phyloP scores from a whole-genome alignment of 2,329 filamentous ascomycete genomes.

The Neofusicoccum umdonicola region DNA sequence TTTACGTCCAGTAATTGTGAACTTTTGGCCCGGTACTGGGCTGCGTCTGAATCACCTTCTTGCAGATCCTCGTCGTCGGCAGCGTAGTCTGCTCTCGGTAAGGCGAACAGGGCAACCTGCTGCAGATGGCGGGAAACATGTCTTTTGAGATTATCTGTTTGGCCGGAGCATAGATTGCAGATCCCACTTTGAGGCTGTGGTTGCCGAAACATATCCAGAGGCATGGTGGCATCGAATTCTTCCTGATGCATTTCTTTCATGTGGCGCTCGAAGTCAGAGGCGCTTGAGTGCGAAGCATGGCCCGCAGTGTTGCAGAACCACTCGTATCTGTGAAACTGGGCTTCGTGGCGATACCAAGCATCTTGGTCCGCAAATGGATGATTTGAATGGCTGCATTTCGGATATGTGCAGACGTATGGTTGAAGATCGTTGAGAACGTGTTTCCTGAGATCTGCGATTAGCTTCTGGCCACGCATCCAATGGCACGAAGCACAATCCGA shows the following conservation, averaged over 20 bases:
- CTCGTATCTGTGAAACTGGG: constrained; percentile 17
- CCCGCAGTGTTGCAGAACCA: constrained; percentile 17
- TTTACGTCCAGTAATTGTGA: background rate
- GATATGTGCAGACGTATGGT: constrained; percentile 20
- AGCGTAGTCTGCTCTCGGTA: constrained; percentile 12
- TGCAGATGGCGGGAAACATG: constrained; percentile 19
- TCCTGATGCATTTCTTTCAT: constrained; percentile 11
- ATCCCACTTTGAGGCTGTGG: background rate
- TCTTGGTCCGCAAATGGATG: constrained; percentile 12
- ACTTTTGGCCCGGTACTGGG: background rate
- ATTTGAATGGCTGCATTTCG: constrained; percentile 10
- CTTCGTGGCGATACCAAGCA: constrained; percentile 19
- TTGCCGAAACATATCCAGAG: constrained; percentile 12
- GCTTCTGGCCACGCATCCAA: background rate
- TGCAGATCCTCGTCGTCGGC: background rate
- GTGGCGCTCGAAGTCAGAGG: constrained; percentile 12
- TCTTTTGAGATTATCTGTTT: constrained; percentile 13
- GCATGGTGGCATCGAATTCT: background rate
- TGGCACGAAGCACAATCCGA: background rate
- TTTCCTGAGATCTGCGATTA: background rate
- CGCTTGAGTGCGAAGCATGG: constrained; percentile 3
- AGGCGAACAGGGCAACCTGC: constrained; percentile 19
- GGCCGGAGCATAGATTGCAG: constrained; percentile 15
- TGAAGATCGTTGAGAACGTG: constrained; percentile 20
- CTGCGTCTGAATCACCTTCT: background rate